Evolutionary conservation across 495 filamentous ascomycete species (phyloP), one percentile per base, ranked within the genome.

Genomic region (Hypoxylon fragiforme): DNA sequence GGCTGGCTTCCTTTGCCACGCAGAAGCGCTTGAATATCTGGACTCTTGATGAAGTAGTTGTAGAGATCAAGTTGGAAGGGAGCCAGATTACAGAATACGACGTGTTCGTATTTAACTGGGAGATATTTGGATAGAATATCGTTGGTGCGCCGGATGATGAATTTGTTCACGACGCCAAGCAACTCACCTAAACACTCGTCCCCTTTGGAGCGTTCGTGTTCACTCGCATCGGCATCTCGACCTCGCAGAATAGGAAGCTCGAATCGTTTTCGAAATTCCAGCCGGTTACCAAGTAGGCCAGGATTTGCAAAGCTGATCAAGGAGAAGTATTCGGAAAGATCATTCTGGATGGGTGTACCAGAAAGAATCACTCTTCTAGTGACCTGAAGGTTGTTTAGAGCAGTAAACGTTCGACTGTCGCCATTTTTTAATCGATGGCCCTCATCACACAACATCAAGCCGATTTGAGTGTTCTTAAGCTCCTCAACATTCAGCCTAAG

Each of bases 361-460:
- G 94, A 97, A 11, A 99, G 77, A 57, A 99, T 99, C 14, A 99
- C 95, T 30, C 94, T 81, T 41, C 91, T 83, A 19, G 85, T 87
- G 32, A 99, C 94, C 60, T 96, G 94, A 3, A 99, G 78, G 51
- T 82, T 85, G 67, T 94, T 95, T 31, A 99, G 73, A 5, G 94
- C 91, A 11, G 78, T 89, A 70, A 95, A 99, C 0, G 92, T 96
- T 69, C 94, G 90, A 43, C 86, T 94, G 59, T 99, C 95, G 52
- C 91, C 91, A 61, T 99, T 99, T 68, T 99, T 99, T 32, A 99
- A 73, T n/a, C 94, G 87, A 78, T 99, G 94, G 1, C 94, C 94
- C 73, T 99, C 94, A 58, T 99, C 94, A 66, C 94, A 97, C n/a
- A 99, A 81, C 66, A 99, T 85, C 7, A 99, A 74, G 4, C 94